Conservation (phyloP, 2,329 filamentous ascomycete genomes). For the Phialophora chinensis region DNA sequence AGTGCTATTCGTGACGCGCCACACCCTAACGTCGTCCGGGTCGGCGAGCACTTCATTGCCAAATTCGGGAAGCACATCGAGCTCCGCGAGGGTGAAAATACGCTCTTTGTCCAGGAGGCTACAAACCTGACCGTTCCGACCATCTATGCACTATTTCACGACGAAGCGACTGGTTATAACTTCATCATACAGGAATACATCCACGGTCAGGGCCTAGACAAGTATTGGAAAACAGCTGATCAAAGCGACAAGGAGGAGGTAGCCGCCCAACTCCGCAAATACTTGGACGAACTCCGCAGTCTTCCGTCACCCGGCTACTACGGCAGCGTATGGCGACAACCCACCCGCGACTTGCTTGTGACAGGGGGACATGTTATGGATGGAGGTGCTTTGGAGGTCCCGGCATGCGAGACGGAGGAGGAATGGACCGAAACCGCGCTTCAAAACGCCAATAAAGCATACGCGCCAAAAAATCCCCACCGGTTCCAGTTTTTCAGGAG, state of each 20-base stretch:
- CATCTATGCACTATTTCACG: constrained; percentile 8
- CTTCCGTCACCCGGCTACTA: constrained; percentile 12
- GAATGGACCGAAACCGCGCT: not conserved
- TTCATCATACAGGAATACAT: constrained; percentile 17
- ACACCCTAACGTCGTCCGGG: not conserved
- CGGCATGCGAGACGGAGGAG: constrained; percentile 9
- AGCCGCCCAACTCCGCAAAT: not conserved
- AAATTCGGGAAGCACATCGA: constrained; percentile 1
- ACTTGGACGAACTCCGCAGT: constrained; percentile 15
- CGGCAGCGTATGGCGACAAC: constrained; percentile 4
- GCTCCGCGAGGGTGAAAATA: constrained; percentile 5
- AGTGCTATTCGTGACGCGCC: not conserved
- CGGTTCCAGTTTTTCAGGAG: not conserved
- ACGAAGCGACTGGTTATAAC: constrained; percentile 9
- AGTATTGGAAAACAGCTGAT: constrained; percentile 6
- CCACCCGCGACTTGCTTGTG: not conserved
- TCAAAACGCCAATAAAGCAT: not conserved
- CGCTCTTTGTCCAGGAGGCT: constrained; percentile 2
- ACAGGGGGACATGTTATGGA: not conserved
- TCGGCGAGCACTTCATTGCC: constrained; percentile 12
- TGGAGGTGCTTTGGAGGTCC: not conserved
- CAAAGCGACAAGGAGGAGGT: constrained; percentile 7
- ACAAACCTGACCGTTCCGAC: not conserved
- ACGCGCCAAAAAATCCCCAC: not conserved
- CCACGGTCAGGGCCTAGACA: constrained; percentile 5